These are phyloP conservation scores for Papiliotrema nemorosa DNA, from an alignment of 1,284 basidiomycete genomes.

Conservation along the genomic window DNA sequence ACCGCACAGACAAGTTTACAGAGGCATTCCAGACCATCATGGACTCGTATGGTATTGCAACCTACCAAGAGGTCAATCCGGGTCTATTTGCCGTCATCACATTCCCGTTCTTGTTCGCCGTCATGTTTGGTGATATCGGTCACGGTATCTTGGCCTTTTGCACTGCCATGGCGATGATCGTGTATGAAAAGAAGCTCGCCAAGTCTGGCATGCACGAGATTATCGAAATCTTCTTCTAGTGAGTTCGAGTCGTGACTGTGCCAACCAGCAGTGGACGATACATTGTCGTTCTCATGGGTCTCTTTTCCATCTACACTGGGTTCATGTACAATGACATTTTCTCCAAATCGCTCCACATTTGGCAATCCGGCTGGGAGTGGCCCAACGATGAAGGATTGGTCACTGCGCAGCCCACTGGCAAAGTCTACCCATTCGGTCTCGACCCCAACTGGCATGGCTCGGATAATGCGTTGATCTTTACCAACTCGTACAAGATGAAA, in stretches of 20 bases:
- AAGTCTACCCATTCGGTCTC: constrained; percentile 85
- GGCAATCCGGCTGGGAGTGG: constrained; percentile 85
- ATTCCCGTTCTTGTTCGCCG: constrained; percentile 97
- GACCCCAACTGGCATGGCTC: constrained; percentile 95
- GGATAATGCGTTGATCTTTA: constrained; percentile 88
- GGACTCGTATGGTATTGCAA: constrained; percentile 93
- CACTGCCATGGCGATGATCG: constrained; percentile 78
- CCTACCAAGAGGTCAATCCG: constrained; percentile 96
- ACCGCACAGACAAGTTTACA: constrained; percentile 94
- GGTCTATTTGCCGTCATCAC: constrained; percentile 91
- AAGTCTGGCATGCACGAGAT: constrained; percentile 76
- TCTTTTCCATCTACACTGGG: constrained; percentile 93
- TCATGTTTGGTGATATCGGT: constrained; percentile 99
- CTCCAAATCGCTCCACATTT: constrained; percentile 86
- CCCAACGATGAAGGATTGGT: constrained; percentile 56
- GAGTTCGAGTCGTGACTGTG: constrained; percentile 46
- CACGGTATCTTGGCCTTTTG: constrained; percentile 83
- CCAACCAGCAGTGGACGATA: constrained; percentile 73
- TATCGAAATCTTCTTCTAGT: constrained; percentile 88
- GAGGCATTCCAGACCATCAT: constrained; percentile 97
- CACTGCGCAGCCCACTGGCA: constrained; percentile 59
- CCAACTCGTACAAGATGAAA: constrained; percentile 99
- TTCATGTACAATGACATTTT: constrained; percentile 99
- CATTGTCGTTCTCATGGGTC: constrained; percentile 95
- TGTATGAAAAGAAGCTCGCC: constrained; percentile 74